Conservation (phyloP, 495 filamentous ascomycete species). For the Xylaria telfairii region DNA sequence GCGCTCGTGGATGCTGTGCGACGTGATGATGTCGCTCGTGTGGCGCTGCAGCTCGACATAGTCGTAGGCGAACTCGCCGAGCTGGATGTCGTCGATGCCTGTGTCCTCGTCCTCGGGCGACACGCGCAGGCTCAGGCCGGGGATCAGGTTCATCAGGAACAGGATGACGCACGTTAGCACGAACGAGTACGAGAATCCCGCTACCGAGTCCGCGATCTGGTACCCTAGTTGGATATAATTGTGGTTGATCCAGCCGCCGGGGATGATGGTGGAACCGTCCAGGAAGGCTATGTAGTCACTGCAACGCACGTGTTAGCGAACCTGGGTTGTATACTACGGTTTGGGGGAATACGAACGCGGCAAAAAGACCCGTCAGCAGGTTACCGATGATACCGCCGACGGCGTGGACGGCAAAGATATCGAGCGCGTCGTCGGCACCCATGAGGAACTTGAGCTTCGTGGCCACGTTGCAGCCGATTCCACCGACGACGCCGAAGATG, state of each 20-base stretch:
- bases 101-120: slow-evolving; percentile 75
- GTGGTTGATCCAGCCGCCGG: slow-evolving; percentile 76
- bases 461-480: slow-evolving; percentile 87
- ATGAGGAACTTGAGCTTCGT: slow-evolving; percentile 90
- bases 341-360: slow-evolving; percentile 62
- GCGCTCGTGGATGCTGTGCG: slow-evolving; percentile 56
- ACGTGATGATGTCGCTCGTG: slow-evolving; percentile 52
- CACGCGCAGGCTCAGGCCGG: slow-evolving; percentile 74
- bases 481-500: slow-evolving; percentile 82
- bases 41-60: slow-evolving; percentile 80
- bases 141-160: slow-evolving; percentile 76
- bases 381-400: slow-evolving; percentile 81
- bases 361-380: slow-evolving; percentile 78
- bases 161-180: slow-evolving; percentile 77
- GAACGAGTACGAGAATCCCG: slow-evolving; percentile 80
- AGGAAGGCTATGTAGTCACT: slow-evolving; percentile 80
- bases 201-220: slow-evolving; percentile 77
- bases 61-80: slow-evolving; percentile 86
- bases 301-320: background rate
- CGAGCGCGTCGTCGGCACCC: slow-evolving; percentile 75
- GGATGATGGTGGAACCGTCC: slow-evolving; percentile 68
- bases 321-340: background rate
- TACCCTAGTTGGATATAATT: slow-evolving; percentile 79
- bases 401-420: slow-evolving; percentile 82
- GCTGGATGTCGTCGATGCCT: slow-evolving; percentile 81